phyloP scores from a whole-genome alignment of 352 stramenopile species.

The Globisporangium yorkense region DNA sequence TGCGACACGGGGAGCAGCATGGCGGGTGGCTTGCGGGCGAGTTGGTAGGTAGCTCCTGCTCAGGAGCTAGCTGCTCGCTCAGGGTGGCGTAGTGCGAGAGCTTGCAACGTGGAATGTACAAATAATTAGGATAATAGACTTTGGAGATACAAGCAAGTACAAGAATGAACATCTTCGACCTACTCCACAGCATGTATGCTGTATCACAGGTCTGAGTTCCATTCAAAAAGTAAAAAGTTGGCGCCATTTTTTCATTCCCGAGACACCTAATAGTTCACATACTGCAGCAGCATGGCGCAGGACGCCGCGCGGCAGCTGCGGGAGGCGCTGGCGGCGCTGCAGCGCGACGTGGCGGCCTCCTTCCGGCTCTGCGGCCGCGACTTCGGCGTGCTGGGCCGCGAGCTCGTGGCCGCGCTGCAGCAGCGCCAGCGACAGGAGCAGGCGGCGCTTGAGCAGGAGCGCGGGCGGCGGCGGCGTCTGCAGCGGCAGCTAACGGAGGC shows the following conservation, averaged over 20 bases:
- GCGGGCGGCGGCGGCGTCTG: conserved; percentile 27
- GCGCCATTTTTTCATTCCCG: not conserved
- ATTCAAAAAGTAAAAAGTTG: not conserved
- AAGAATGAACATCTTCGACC: too few relatives aligned
- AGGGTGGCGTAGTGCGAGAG: too few relatives aligned
- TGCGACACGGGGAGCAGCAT: conserved; percentile 21
- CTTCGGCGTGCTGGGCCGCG: conserved; percentile 56
- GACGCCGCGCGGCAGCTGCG: conserved; percentile 27
- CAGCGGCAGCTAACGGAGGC: conserved; percentile 43
- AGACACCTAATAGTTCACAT: too few relatives aligned
- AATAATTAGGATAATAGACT: too few relatives aligned
- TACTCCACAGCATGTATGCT: not conserved
- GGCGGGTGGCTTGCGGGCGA: too few relatives aligned
- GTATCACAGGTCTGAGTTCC: not conserved
- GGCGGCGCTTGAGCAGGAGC: conserved; percentile 47
- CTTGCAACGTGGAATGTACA: not conserved
- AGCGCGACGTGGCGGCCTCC: conserved; percentile 58
- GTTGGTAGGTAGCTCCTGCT: too few relatives aligned
- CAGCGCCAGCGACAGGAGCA: conserved; percentile 28
- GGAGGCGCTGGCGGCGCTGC: conserved; percentile 34
- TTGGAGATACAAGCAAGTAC: too few relatives aligned
- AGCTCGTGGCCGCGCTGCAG: conserved; percentile 48
- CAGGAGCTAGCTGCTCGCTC: not conserved
- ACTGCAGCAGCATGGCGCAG: not conserved
- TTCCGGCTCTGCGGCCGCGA: conserved; percentile 67